A percentile compares a stretch with the other conserved stretches of the same genome.
These are phyloP conservation scores for Ambrosia hybrid DNA, from an alignment of 140 eudicot species.

Conservation along the genomic window DNA sequence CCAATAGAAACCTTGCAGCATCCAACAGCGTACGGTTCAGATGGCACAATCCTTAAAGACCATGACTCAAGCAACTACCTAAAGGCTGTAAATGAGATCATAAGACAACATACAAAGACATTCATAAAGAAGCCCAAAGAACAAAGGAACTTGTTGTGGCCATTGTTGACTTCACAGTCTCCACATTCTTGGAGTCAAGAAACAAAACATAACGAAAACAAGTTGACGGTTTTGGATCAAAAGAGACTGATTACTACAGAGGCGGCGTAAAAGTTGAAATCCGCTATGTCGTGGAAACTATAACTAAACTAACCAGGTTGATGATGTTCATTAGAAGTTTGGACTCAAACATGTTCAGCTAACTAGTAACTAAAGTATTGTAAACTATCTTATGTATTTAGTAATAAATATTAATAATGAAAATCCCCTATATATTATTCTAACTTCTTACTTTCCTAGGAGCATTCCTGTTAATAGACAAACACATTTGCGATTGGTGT, in stretches of 20 bases:
- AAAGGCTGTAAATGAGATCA: conserved; percentile 69
- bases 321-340: conserved; percentile 31
- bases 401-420: conserved; percentile 14
- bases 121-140: conserved; percentile 35
- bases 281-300: conserved; percentile 19
- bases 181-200: conserved; percentile 76
- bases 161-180: conserved; percentile 66
- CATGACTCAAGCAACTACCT: conserved; percentile 91
- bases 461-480: too few relatives aligned
- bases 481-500: too few relatives aligned
- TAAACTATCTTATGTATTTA: conserved; percentile 29
- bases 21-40: conserved; percentile 77
- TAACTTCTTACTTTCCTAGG: not conserved
- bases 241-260: conserved; percentile 40
- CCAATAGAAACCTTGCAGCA: conserved; percentile 77
- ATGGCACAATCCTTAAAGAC: conserved; percentile 81
- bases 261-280: conserved; percentile 30
- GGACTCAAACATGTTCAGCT: conserved; percentile 13
- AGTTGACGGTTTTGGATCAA: conserved; percentile 27
- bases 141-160: conserved; percentile 61
- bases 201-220: conserved; percentile 35
- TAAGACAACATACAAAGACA: conserved; percentile 52
- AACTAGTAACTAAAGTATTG: conserved; percentile 19
- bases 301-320: conserved; percentile 17
- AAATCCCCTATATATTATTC: not conserved